Evolutionary conservation across 495 filamentous ascomycete genomes (phyloP), one percentile per base, ranked within the genome.

Genomic region (Apiosordaria backusii): DNA sequence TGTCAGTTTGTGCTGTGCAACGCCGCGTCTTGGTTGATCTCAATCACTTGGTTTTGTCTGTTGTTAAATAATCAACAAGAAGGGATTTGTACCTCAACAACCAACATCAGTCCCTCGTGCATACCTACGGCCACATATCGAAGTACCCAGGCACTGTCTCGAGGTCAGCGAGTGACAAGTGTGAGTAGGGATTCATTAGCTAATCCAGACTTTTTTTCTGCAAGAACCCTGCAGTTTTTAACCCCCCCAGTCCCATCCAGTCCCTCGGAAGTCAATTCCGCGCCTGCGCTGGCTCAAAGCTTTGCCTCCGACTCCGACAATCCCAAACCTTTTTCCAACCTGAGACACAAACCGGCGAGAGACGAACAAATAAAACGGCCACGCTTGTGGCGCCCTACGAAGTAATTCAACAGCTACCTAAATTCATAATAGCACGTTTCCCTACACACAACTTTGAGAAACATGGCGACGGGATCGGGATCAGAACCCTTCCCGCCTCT

Each of bases 401-500:
- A 29, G 10, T 7, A 45, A 45, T 13, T 45, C 6, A 45, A 45
- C 35, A 45, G 35, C 35, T 45, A 45, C 13, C 35, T 45, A 45
- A 45, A 45, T 13, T 2, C 35, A 45, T 2, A 29, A 29, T 7
- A 3, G 7, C 4, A 29, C 27, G 3, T 29, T 29, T 3, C n/a
- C n/a, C n/a, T n/a, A n/a, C n/a, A n/a, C n/a, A n/a, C n/a, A n/a
- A n/a, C n/a, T n/a, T 29, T 29, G 27, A 63, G 26, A 63, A 63
- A 40, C 50, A 72, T 71, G 69, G 60, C 66, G 25, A 45, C 35
- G 35, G 35, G 35, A 29, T 58, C 54, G 54, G 69, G 35, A 50
- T 67, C 68, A 40, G 81, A 83, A 59, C 81, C 81, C 25, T 83
- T 83, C 64, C 81, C 81, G 64, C 71, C 75, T 27, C 77, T 83